Conservation (phyloP, 2,329 filamentous ascomycete genomes). For the Reticulascus tulasneorum region DNA sequence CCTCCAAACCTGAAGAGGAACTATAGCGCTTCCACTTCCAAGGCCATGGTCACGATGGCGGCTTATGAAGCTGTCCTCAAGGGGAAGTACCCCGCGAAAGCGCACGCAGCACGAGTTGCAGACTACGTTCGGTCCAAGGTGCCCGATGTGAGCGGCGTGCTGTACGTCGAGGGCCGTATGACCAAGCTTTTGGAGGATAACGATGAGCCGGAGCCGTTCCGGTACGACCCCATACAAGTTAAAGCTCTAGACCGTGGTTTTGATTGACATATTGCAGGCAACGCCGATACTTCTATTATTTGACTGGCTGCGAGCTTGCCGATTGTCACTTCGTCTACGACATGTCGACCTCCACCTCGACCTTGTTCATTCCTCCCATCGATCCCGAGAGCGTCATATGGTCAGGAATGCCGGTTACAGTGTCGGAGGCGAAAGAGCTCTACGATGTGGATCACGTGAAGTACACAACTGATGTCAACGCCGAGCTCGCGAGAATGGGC, state of each 20-base stretch:
- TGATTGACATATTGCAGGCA: conserved; percentile 45
- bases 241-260: neutral
- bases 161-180: conserved; percentile 86
- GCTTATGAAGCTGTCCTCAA: conserved; percentile 50
- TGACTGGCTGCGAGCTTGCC: conserved; percentile 77
- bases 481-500: conserved; percentile 57
- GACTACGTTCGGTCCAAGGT: conserved; percentile 68
- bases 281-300: conserved; percentile 90
- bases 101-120: conserved; percentile 79
- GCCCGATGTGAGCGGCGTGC: conserved; percentile 61
- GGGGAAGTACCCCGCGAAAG: conserved; percentile 77
- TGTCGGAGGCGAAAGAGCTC: conserved; percentile 66
- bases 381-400: conserved; percentile 89
- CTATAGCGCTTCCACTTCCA: no score
- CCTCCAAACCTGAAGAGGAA: no score
- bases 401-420: conserved; percentile 79
- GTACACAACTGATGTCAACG: conserved; percentile 69
- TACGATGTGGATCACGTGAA: conserved; percentile 82
- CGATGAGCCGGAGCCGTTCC: conserved; percentile 76
- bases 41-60: no score
- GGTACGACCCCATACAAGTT: conserved; percentile 41
- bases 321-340: conserved; percentile 82
- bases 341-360: conserved; percentile 66
- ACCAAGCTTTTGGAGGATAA: conserved; percentile 84
- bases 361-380: conserved; percentile 85